A percentile compares a stretch with the other conserved stretches of the same genome.
Conservation (phyloP, 257 asterid species). For the Penstemon davidsonii region DNA sequence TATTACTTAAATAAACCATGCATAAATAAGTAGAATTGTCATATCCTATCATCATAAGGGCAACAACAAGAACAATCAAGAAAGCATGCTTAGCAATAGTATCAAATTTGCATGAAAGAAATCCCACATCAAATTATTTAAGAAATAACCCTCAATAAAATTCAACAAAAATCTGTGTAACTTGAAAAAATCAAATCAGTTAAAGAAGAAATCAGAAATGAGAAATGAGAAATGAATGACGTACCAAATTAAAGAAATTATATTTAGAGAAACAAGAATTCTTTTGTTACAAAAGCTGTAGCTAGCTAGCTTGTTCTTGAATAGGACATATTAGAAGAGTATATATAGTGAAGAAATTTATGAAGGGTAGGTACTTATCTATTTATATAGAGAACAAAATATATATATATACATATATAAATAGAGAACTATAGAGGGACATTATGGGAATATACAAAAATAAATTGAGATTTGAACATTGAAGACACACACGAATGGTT, state of each 20-base stretch:
- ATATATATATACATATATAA: slow-evolving; percentile 26
- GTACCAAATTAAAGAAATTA: slow-evolving; percentile 28
- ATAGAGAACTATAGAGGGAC: too few relatives aligned
- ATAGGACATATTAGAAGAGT: slow-evolving; percentile 4
- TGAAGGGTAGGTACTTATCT: slow-evolving; percentile 21
- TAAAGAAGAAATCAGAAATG: neutral
- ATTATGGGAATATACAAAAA: too few relatives aligned
- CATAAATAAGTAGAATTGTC: slow-evolving; percentile 29
- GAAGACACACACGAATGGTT: slow-evolving; percentile 41
- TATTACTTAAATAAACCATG: slow-evolving; percentile 16
- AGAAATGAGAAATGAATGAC: neutral
- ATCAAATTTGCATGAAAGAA: slow-evolving; percentile 25
- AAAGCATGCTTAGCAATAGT: slow-evolving; percentile 20
- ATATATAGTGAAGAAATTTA: slow-evolving; percentile 4
- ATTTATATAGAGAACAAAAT: slow-evolving; percentile 18
- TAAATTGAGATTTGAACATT: neutral
- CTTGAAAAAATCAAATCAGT: neutral
- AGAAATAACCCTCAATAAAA: neutral
- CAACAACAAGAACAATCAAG: slow-evolving; percentile 29
- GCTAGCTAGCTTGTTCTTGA: neutral
- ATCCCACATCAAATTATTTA: neutral
- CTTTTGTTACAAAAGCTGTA: slow-evolving; percentile 9
- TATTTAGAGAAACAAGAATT: slow-evolving; percentile 29
- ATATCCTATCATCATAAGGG: slow-evolving; percentile 34
- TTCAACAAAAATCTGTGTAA: neutral